Percentiles rank a stretch among this genome's conserved stretches.
These are phyloP conservation scores for Oleoguttula mirabilis DNA, from an alignment of 495 filamentous ascomycete species.

Conservation along the genomic window DNA sequence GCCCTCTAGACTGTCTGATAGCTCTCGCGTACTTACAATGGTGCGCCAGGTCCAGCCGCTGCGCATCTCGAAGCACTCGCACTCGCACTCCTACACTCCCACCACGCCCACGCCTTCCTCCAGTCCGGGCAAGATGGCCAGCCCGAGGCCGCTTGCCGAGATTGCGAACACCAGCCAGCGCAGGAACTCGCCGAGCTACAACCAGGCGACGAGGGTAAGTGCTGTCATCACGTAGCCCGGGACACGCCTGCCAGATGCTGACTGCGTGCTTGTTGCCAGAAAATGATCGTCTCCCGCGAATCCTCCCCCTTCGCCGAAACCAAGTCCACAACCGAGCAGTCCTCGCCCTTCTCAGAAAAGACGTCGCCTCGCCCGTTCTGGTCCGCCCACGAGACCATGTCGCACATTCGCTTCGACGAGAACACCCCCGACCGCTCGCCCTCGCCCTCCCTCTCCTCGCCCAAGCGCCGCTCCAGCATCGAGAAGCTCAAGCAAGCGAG, in stretches of 20 bases:
- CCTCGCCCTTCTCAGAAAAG: constrained; percentile 12
- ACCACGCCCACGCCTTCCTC: constrained; percentile 19
- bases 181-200: constrained; percentile 35
- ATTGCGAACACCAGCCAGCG: constrained; percentile 29
- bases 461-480: constrained; percentile 70
- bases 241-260: no score
- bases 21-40: constrained; percentile 21
- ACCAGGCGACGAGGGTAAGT: constrained; percentile 30
- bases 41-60: constrained; percentile 31
- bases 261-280: constrained; percentile 15
- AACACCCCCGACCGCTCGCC: constrained; percentile 46
- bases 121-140: constrained; percentile 25
- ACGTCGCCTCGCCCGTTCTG: constrained; percentile 68
- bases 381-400: constrained; percentile 58
- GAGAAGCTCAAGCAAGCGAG: constrained; percentile 88
- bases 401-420: constrained; percentile 54
- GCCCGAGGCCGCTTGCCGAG: constrained; percentile 29
- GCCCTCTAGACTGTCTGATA: no score
- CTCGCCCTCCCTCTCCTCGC: constrained; percentile 46
- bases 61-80: constrained; percentile 32
- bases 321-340: constrained; percentile 18
- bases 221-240: not conserved
- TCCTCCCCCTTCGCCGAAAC: constrained; percentile 42
- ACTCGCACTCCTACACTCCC: no score
- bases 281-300: constrained; percentile 47